Evolutionary conservation across 139 green algal genomes (phyloP).

Genomic region (Ettlia oleoabundans): DNA sequence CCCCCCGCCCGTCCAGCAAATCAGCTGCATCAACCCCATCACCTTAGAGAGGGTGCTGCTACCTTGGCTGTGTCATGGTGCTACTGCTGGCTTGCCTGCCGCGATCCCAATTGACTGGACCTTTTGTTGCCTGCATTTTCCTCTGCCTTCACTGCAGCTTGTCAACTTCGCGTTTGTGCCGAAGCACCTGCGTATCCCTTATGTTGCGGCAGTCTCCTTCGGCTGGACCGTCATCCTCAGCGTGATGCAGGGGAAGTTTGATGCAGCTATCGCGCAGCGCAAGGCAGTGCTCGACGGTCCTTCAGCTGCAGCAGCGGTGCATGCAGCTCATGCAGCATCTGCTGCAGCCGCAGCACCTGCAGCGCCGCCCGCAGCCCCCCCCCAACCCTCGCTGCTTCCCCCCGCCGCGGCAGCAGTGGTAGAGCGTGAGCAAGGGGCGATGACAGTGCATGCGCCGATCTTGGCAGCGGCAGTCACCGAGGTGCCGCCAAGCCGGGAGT

Average conservation of each 20-base stretch:
- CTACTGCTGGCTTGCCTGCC: background rate
- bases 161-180: constrained; percentile 91
- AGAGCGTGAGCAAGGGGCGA: background rate
- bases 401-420: background rate
- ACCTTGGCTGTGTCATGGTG: too few species aligned
- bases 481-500: background rate
- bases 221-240: constrained; percentile 63
- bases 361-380: background rate
- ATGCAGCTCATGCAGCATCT: background rate
- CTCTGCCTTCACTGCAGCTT: constrained; percentile 60
- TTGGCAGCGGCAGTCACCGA: background rate
- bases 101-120: background rate
- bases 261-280: constrained; percentile 25
- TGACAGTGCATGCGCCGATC: background rate
- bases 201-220: constrained; percentile 62
- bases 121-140: background rate
- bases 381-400: background rate
- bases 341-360: background rate
- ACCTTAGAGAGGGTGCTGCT: too few species aligned
- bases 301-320: background rate
- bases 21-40: too few species aligned
- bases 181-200: constrained; percentile 84
- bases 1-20: too few species aligned
- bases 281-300: background rate
- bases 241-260: constrained; percentile 64